These are phyloP conservation scores for Gossypium gossypioides DNA, from an alignment of 441 rosid genomes.

Conservation along the genomic window DNA sequence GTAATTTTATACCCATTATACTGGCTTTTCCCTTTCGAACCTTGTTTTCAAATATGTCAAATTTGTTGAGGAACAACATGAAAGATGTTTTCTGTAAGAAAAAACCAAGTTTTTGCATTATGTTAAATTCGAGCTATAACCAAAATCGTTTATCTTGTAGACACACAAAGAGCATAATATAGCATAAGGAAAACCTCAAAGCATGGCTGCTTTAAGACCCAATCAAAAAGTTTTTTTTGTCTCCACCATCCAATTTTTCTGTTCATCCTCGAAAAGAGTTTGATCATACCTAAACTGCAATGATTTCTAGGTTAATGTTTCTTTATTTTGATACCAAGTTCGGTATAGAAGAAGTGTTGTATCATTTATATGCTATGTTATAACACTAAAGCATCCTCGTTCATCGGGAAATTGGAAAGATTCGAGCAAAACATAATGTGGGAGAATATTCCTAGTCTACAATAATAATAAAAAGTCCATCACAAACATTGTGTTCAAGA, in stretches of 20 bases:
- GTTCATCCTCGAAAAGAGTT: constrained; percentile 82
- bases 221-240: constrained; percentile 76
- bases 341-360: neutral
- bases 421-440: too few species aligned
- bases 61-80: constrained; percentile 93
- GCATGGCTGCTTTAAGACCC: constrained; percentile 97
- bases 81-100: constrained; percentile 80
- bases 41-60: constrained; percentile 90
- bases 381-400: too few species aligned
- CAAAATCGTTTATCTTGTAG: neutral
- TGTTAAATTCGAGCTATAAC: neutral
- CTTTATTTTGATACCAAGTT: neutral
- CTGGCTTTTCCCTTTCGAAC: constrained; percentile 55
- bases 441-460: too few species aligned
- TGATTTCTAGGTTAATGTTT: neutral
- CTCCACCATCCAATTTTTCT: constrained; percentile 82
- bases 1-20: neutral
- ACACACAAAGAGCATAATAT: neutral
- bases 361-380: neutral
- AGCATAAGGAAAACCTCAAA: constrained; percentile 53
- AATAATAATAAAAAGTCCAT: too few species aligned
- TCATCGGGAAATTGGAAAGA: too few species aligned
- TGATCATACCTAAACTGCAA: constrained; percentile 66
- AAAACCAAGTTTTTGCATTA: neutral
- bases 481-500: too few species aligned